Conservation (phyloP, 192 early-diverging fungal species). For the Cetraspora pellucida region DNA sequence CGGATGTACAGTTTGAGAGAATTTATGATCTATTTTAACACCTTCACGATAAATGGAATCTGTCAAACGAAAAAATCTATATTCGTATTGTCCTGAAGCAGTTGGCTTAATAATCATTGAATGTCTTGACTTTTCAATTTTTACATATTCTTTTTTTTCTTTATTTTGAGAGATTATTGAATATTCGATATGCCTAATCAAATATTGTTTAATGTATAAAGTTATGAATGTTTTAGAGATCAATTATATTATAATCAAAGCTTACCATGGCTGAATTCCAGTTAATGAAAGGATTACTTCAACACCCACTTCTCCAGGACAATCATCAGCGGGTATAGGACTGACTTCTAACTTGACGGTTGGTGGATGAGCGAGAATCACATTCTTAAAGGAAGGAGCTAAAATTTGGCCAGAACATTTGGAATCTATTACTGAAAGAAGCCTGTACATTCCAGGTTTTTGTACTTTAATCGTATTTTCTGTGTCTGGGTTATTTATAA, state of each 20-base stretch:
- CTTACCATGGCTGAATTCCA: slow-evolving; percentile 31
- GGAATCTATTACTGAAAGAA: slow-evolving; percentile 39
- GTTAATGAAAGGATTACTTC: slow-evolving; percentile 29
- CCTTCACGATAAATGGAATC: slow-evolving; percentile 25
- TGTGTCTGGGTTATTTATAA: not conserved
- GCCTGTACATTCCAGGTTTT: slow-evolving; percentile 41
- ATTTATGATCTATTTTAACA: slow-evolving; percentile 18
- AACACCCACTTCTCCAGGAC: slow-evolving; percentile 30
- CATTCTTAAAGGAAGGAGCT: slow-evolving; percentile 7
- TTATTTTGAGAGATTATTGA: not conserved
- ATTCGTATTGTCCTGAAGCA: slow-evolving; percentile 22
- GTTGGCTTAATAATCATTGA: slow-evolving; percentile 5
- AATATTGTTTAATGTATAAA: not conserved
- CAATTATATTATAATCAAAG: too few species aligned
- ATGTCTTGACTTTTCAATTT: slow-evolving; percentile 14
- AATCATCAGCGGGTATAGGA: slow-evolving; percentile 33
- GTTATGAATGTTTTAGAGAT: too few species aligned
- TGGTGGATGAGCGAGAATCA: slow-evolving; percentile 12
- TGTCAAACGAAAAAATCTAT: slow-evolving; percentile 14
- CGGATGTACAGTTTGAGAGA: slow-evolving; percentile 48
- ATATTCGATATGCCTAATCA: slow-evolving; percentile 21
- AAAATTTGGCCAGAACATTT: slow-evolving; percentile 38
- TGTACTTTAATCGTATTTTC: slow-evolving; percentile 29
- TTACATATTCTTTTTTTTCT: not conserved
- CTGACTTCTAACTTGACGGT: slow-evolving; percentile 24